These are phyloP conservation scores for Neoarthrinium moseri DNA, from an alignment of 2,329 filamentous ascomycete genomes.

Conservation along the genomic window DNA sequence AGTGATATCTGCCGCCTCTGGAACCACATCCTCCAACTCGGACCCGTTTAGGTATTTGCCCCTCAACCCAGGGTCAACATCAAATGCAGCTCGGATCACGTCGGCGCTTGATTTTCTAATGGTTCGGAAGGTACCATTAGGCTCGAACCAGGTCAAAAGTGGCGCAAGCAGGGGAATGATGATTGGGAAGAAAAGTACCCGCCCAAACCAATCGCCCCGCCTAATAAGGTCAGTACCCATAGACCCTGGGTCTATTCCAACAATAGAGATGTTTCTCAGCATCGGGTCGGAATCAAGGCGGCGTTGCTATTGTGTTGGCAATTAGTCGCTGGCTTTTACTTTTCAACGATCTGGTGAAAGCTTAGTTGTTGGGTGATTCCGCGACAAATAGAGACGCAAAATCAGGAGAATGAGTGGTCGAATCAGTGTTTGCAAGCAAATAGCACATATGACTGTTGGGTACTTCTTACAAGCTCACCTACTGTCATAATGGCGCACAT, in stretches of 20 bases:
- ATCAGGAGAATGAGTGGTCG: too few species aligned
- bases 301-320: conserved; percentile 16
- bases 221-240: conserved; percentile 21
- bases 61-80: not conserved
- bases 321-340: conserved; percentile 20
- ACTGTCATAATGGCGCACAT: conserved; percentile 2
- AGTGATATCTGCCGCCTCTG: conserved; percentile 4
- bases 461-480: not conserved
- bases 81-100: conserved; percentile 1
- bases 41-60: conserved; percentile 5
- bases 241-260: conserved; percentile 33
- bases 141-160: not conserved
- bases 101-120: conserved; percentile 3
- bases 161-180: not conserved
- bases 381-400: too few species aligned
- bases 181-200: not conserved
- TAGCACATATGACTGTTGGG: not conserved
- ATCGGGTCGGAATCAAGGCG: conserved; percentile 24
- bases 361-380: too few species aligned
- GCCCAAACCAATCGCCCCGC: conserved; percentile 1
- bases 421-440: not conserved
- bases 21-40: not conserved
- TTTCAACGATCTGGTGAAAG: too few species aligned
- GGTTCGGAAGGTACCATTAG: conserved; percentile 4
- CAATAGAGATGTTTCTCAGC: conserved; percentile 24